Evolutionary conservation across 2,329 filamentous ascomycete genomes (phyloP).

Genomic region (Fusarium sp.): DNA sequence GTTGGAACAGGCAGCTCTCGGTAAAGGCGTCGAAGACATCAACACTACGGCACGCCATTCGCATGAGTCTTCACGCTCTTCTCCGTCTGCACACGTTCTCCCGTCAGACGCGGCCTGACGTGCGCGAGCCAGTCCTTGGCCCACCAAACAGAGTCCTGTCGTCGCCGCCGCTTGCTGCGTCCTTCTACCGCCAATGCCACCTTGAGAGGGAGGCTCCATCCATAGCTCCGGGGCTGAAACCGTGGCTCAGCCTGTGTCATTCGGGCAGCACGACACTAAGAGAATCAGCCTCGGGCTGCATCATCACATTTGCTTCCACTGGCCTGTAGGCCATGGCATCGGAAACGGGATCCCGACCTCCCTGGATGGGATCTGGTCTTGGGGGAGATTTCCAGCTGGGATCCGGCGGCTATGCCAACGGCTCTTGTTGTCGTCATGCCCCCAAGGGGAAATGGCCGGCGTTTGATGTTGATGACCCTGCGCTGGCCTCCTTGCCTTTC

Average conservation of each 20-base stretch:
- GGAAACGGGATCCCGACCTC: background rate
- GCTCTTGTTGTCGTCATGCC: constrained; percentile 13
- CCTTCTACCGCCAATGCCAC: constrained; percentile 26
- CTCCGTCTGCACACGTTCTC: constrained; percentile 8
- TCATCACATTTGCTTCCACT: constrained; percentile 12
- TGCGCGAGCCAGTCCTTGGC: constrained; percentile 33
- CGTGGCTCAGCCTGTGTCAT: constrained; percentile 41
- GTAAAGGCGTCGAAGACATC: background rate
- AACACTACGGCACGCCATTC: constrained; percentile 16
- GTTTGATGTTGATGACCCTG: constrained; percentile 41
- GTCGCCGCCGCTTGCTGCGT: constrained; percentile 15
- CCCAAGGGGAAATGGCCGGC: constrained; percentile 26
- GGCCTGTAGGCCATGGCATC: background rate
- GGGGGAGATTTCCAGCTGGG: constrained; percentile 26
- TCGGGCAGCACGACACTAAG: constrained; percentile 31
- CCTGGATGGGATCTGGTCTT: constrained; percentile 20
- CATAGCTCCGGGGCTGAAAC: constrained; percentile 43
- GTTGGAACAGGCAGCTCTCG: background rate
- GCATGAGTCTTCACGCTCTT: background rate
- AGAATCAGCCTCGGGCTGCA: constrained; percentile 10
- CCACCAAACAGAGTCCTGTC: constrained; percentile 34
- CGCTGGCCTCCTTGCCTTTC: constrained; percentile 8
- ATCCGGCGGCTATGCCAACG: constrained; percentile 26
- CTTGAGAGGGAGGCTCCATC: constrained; percentile 7
- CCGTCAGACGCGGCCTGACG: constrained; percentile 35